phyloP scores from a whole-genome alignment of 73 alveolate species.

The Loxodes magnus region DNA sequence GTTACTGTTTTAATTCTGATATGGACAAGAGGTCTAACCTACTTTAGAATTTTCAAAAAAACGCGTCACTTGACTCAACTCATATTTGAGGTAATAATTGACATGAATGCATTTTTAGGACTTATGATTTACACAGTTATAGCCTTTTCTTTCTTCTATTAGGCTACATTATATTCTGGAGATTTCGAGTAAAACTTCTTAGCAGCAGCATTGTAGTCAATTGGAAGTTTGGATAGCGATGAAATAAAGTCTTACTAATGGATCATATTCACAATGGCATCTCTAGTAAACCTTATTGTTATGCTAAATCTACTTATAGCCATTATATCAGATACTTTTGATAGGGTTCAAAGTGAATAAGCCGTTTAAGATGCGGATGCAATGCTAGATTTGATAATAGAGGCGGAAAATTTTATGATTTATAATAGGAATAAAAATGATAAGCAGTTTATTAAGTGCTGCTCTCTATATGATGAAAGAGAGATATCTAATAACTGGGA shows the following conservation, averaged over 20 bases:
- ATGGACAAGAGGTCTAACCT: slow-evolving; percentile 7
- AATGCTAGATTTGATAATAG: no score
- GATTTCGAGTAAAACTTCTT: not conserved
- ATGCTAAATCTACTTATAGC: slow-evolving; percentile 39
- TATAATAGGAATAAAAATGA: no score
- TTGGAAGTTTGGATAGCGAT: slow-evolving; percentile 2
- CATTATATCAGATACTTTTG: slow-evolving; percentile 29
- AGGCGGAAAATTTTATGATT: no score
- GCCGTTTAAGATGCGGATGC: no score
- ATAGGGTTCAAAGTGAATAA: no score
- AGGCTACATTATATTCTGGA: not conserved
- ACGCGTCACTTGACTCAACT: slow-evolving; percentile 3
- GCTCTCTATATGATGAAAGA: no score
- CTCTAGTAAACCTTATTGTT: slow-evolving; percentile 24
- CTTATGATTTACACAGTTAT: slow-evolving; percentile 1
- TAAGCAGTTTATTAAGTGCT: no score
- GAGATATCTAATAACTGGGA: no score
- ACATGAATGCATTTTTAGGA: not conserved
- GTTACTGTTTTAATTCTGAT: slow-evolving; percentile 4
- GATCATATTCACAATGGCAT: slow-evolving; percentile 21
- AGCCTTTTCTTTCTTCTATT: slow-evolving; percentile 3
- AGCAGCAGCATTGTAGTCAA: not conserved
- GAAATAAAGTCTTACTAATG: slow-evolving; percentile 2
- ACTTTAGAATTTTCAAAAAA: not conserved
- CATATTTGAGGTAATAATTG: not conserved